phyloP scores from a whole-genome alignment of 495 filamentous ascomycete genomes.

The Gamarada debralockiae region DNA sequence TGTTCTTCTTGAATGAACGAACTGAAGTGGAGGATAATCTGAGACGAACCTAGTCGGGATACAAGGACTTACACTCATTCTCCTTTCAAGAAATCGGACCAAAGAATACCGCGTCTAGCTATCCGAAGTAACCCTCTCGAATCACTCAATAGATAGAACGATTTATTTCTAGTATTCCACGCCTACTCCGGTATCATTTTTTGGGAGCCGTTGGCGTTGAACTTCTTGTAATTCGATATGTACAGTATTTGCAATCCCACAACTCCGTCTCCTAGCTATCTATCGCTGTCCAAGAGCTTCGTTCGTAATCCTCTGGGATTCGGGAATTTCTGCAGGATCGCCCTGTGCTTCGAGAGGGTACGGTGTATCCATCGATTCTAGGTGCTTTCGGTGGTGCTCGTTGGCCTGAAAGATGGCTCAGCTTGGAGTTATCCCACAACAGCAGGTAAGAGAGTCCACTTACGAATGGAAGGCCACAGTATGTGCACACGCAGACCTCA shows the following conservation, averaged over 20 bases:
- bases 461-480: conserved; percentile 95
- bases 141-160: no score
- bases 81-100: no score
- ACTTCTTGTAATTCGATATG: conserved; percentile 17
- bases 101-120: no score
- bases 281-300: conserved; percentile 51
- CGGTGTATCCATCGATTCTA: conserved; percentile 72
- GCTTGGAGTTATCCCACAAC: background rate
- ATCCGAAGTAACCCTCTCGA: no score
- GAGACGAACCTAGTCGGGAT: no score
- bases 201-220: no score
- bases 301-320: conserved; percentile 49
- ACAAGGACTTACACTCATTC: no score
- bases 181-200: no score
- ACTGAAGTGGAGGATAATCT: no score
- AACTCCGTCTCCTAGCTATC: conserved; percentile 6
- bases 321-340: conserved; percentile 48
- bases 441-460: conserved; percentile 32
- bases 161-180: no score
- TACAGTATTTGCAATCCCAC: conserved; percentile 8
- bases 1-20: no score
- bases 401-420: conserved; percentile 57
- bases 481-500: conserved; percentile 82
- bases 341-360: conserved; percentile 63
- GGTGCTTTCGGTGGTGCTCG: conserved; percentile 75